Conservation (phyloP, 1,284 basidiomycete genomes). For the Cryptococcus hybrid region DNA sequence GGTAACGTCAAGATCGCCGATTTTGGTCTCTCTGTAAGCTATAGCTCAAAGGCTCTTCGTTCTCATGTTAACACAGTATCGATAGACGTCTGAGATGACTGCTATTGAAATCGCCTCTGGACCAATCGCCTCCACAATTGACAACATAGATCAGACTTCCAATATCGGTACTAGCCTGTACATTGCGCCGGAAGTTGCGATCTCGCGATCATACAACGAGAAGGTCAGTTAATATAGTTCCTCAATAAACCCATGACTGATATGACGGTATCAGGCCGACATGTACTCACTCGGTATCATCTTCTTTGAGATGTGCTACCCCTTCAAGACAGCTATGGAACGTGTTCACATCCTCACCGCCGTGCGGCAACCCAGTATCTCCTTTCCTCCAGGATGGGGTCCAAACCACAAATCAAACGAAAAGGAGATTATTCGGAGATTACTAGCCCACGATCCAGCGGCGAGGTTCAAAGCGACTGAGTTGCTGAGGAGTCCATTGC, state of each 20-base stretch:
- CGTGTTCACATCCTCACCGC: conserved; percentile 78
- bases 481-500: conserved; percentile 72
- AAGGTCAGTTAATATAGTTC: conserved; percentile 22
- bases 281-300: conserved; percentile 95
- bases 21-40: conserved; percentile 65
- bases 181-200: conserved; percentile 78
- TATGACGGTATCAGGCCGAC: conserved; percentile 62
- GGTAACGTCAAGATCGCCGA: conserved; percentile 94
- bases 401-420: conserved; percentile 57
- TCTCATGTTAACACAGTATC: not conserved
- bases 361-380: conserved; percentile 67
- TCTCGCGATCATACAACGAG: conserved; percentile 51
- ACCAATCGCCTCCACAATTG: conserved; percentile 12
- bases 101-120: conserved; percentile 66
- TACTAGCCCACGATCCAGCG: conserved; percentile 81
- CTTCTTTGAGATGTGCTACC: conserved; percentile 96
- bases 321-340: conserved; percentile 83
- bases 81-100: conserved; percentile 68
- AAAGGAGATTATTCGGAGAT: conserved; percentile 62
- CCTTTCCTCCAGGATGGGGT: conserved; percentile 73
- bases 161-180: conserved; percentile 92
- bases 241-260: not conserved
- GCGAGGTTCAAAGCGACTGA: conserved; percentile 80
- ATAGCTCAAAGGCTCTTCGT: not conserved
- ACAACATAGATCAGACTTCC: conserved; percentile 44